Conservation (phyloP, 2,329 filamentous ascomycete species). For the Knufia fluminis region DNA sequence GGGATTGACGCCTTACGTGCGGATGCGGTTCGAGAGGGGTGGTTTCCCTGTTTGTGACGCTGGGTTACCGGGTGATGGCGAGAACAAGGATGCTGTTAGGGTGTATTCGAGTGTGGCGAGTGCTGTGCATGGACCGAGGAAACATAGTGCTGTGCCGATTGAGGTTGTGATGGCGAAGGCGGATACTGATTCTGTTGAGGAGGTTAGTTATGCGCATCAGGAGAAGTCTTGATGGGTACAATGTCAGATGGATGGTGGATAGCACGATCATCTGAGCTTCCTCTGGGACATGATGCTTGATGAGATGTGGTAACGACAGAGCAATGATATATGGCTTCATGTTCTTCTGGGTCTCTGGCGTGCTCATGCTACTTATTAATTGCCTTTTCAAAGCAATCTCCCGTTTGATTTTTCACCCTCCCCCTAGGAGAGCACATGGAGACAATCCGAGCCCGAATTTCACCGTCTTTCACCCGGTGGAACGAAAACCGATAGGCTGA, state of each 20-base stretch:
- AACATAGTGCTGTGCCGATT: constrained; percentile 9
- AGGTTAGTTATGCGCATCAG: constrained; percentile 12
- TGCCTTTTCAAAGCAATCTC: not conserved
- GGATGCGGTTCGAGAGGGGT: constrained; percentile 26
- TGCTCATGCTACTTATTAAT: not conserved
- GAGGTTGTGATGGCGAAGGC: constrained; percentile 15
- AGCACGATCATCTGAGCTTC: not conserved
- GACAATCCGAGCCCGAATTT: not conserved
- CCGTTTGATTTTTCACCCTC: not conserved
- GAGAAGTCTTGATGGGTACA: constrained; percentile 10
- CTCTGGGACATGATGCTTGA: not conserved
- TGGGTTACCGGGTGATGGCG: constrained; percentile 6
- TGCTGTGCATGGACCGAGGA: constrained; percentile 14
- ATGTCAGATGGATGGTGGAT: not conserved
- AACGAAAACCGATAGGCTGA: not conserved
- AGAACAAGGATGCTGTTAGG: constrained; percentile 10
- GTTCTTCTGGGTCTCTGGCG: too few species aligned
- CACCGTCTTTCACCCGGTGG: not conserved
- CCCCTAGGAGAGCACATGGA: not conserved
- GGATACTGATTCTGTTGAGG: constrained; percentile 12
- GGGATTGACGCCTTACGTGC: constrained; percentile 37
- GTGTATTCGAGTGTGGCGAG: constrained; percentile 15
- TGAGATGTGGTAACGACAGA: not conserved
- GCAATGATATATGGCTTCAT: not conserved
- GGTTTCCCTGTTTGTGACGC: constrained; percentile 26